Evolutionary conservation across 2,329 filamentous ascomycete species (phyloP).

Genomic region (Endothia cerciana): DNA sequence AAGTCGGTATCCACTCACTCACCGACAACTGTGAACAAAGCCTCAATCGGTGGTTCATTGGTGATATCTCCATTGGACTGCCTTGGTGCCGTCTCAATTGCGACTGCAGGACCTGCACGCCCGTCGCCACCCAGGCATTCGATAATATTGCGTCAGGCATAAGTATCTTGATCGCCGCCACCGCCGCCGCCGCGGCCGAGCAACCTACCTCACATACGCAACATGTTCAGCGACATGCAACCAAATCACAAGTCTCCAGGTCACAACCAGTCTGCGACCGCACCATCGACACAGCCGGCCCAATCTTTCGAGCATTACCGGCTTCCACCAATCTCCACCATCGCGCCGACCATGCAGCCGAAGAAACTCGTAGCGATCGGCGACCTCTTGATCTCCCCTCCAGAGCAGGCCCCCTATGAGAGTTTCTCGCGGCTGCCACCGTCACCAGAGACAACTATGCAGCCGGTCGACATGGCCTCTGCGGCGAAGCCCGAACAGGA

Average conservation of each 20-base stretch:
- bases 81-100: slow-evolving; percentile 14
- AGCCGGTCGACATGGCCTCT: slow-evolving; percentile 34
- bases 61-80: not conserved
- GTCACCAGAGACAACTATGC: not conserved
- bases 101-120: slow-evolving; percentile 8
- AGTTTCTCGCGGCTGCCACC: slow-evolving; percentile 44
- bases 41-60: slow-evolving; percentile 1
- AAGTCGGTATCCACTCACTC: slow-evolving; percentile 17
- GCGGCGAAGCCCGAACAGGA: slow-evolving; percentile 30
- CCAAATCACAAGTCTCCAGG: not conserved
- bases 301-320: not conserved
- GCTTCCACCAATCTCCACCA: not conserved
- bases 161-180: not conserved
- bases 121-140: slow-evolving; percentile 10
- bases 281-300: too few relatives aligned
- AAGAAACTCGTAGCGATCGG: slow-evolving; percentile 53
- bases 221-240: not conserved
- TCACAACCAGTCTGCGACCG: not conserved
- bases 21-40: slow-evolving; percentile 7
- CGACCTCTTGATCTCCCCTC: slow-evolving; percentile 63
- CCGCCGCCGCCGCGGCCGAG: slow-evolving; percentile 1
- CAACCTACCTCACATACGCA: not conserved
- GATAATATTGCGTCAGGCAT: not conserved
- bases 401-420: slow-evolving; percentile 57
- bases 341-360: slow-evolving; percentile 23